phyloP scores from a whole-genome alignment of 1,284 basidiomycete species.

The Irpex sp. region DNA sequence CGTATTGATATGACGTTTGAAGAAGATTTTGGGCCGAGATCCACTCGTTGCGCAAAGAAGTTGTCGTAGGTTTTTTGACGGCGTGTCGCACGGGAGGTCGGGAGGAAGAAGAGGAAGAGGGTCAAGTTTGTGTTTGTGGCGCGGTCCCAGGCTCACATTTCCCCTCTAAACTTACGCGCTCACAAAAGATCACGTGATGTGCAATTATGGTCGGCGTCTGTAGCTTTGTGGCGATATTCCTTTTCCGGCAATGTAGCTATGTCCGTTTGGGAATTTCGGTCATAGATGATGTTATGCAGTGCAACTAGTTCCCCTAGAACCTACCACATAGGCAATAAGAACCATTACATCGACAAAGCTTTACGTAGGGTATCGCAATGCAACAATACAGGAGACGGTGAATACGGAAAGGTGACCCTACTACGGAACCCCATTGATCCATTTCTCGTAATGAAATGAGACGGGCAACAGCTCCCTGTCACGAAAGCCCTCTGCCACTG shows the following conservation, averaged over 20 bases:
- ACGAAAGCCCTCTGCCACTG: conserved; percentile 25
- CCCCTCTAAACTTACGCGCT: neutral
- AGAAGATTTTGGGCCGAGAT: neutral
- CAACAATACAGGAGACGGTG: neutral
- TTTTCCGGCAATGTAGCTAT: neutral
- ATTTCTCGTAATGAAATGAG: conserved; percentile 37
- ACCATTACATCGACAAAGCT: too few relatives aligned
- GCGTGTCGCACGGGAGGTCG: neutral
- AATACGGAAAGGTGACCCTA: neutral
- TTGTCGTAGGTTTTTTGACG: neutral
- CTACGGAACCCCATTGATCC: conserved; percentile 18
- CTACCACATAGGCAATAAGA: neutral
- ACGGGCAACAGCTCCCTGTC: conserved; percentile 28
- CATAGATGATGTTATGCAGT: neutral
- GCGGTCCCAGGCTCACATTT: neutral
- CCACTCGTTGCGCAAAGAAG: neutral
- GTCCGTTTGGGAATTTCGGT: neutral
- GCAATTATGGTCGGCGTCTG: neutral
- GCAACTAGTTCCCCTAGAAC: neutral
- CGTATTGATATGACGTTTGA: neutral
- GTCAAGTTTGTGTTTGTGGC: conserved; percentile 5
- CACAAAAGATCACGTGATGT: neutral
- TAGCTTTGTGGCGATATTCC: neutral
- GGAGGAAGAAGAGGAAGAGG: neutral
- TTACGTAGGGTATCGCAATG: neutral